phyloP scores from a whole-genome alignment of 2,329 filamentous ascomycete genomes.

The Neofusicoccum sp. region DNA sequence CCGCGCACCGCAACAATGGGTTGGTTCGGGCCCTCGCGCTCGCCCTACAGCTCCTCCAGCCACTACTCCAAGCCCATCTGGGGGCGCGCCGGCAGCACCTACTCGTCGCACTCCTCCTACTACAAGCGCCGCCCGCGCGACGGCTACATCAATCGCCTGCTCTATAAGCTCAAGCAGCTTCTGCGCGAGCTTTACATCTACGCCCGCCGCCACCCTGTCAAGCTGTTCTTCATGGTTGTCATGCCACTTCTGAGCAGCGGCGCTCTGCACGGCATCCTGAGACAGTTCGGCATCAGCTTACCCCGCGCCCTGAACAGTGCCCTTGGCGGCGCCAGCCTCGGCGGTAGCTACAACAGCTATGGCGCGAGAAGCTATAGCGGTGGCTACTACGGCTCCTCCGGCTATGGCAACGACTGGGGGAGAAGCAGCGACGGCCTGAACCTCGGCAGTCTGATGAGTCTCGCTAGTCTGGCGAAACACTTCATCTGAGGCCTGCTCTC shows the following conservation, averaged over 20 bases:
- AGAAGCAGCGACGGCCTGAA: constrained; percentile 14
- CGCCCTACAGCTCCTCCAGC: constrained; percentile 32
- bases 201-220: constrained; percentile 79
- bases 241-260: constrained; percentile 87
- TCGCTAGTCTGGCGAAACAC: constrained; percentile 17
- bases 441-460: constrained; percentile 20
- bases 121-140: constrained; percentile 76
- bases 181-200: constrained; percentile 80
- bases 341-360: constrained; percentile 23
- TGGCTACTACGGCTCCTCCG: constrained; percentile 50
- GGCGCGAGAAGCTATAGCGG: constrained; percentile 30
- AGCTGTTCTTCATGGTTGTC: constrained; percentile 87
- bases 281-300: constrained; percentile 76
- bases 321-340: constrained; percentile 32
- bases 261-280: constrained; percentile 74
- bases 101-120: constrained; percentile 58
- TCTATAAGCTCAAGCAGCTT: constrained; percentile 76
- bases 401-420: constrained; percentile 41
- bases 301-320: constrained; percentile 60
- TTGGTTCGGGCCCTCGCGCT: constrained; percentile 39
- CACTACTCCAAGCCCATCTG: constrained; percentile 33
- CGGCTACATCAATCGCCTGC: constrained; percentile 73
- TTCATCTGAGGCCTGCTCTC: constrained; percentile 9
- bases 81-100: constrained; percentile 31
- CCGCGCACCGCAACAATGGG: constrained; percentile 30